Base-by-base conservation (phyloP, 2,329 filamentous ascomycete genomes). In the Ambrosiella xylebori region DNA sequence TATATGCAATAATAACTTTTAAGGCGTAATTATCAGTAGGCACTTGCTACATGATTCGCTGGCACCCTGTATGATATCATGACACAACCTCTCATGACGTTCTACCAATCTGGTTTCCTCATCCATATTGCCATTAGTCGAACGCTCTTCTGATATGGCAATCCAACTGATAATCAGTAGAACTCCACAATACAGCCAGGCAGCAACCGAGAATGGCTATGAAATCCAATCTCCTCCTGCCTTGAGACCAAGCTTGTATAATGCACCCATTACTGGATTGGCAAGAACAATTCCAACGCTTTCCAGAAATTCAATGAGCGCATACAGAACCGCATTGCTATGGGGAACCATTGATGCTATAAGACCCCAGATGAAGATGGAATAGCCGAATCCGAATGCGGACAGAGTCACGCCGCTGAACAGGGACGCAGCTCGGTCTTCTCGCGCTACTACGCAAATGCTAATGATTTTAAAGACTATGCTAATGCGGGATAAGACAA, bases 281-380 rank as follows among this genome's bases (percentile, higher is more conserved):
- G 62, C 63, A 1, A 63, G 27, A 1, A 64, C 49, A 3, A 59
- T 54, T 1, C 61, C 63, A 9, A 62, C 44, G 17, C 53, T 61
- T 58, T 64, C 63, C 12, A 63, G 45, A 27, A 63, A 56, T 27
- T 60, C 58, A 17, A 64, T 63, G 11, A 57, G 55, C 7, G 62
- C 60, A 49, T 62, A 64, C 27, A 64, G 58, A 38, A 61, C 57
- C 7, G 53, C 60, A 38, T 57, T 60, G 27, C 63, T 61, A 39
- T 55, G 56, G 4, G 61, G 59, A 3, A 62, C 58, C 38, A 63
- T 54, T 7, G 60, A 61, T 7, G 62, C 61, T 50, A 64, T 59
- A 9, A 64, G 44, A 15, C 63, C 61, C n/a, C 63, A 59, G 3
- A 60, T 49, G 35, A 62, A 61, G 19, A 58, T 61, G 8, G 56